phyloP scores from a whole-genome alignment of 257 asterid species.

The Voacanga thouarsii region DNA sequence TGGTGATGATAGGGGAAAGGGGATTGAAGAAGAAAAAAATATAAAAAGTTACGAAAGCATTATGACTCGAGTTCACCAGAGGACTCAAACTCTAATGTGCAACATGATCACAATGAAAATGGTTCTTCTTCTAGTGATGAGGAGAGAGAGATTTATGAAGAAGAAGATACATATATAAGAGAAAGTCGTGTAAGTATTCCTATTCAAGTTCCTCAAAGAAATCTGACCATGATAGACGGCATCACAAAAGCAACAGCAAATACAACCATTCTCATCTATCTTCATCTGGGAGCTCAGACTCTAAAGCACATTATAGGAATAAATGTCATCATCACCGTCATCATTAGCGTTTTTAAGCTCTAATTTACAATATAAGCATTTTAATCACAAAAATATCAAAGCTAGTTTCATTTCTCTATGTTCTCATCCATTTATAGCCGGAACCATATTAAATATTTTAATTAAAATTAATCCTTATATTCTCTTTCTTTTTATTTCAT shows the following conservation, averaged over 20 bases:
- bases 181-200: slow-evolving; percentile 38
- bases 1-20: slow-evolving; percentile 32
- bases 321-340: slow-evolving; percentile 8
- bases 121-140: slow-evolving; percentile 42
- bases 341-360: slow-evolving; percentile 2
- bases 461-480: too few relatives aligned
- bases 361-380: too few relatives aligned
- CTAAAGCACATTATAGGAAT: slow-evolving; percentile 12
- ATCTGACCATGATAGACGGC: slow-evolving; percentile 18
- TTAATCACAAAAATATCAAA: too few relatives aligned
- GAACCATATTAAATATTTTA: too few relatives aligned
- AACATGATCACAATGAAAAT: slow-evolving; percentile 15
- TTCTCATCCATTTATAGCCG: too few relatives aligned
- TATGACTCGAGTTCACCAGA: slow-evolving; percentile 35
- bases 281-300: slow-evolving; percentile 34
- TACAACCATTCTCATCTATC: slow-evolving; percentile 30
- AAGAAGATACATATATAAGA: slow-evolving; percentile 45
- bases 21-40: slow-evolving; percentile 40
- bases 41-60: slow-evolving; percentile 41
- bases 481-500: too few relatives aligned
- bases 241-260: slow-evolving; percentile 34
- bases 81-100: slow-evolving; percentile 37
- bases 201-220: slow-evolving; percentile 19
- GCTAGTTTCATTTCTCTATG: too few relatives aligned
- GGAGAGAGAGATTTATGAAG: slow-evolving; percentile 28